A percentile compares a stretch with the other conserved stretches of the same genome.
Conservation (phyloP, 2,329 filamentous ascomycete species). For the Fusarium haematococcum region DNA sequence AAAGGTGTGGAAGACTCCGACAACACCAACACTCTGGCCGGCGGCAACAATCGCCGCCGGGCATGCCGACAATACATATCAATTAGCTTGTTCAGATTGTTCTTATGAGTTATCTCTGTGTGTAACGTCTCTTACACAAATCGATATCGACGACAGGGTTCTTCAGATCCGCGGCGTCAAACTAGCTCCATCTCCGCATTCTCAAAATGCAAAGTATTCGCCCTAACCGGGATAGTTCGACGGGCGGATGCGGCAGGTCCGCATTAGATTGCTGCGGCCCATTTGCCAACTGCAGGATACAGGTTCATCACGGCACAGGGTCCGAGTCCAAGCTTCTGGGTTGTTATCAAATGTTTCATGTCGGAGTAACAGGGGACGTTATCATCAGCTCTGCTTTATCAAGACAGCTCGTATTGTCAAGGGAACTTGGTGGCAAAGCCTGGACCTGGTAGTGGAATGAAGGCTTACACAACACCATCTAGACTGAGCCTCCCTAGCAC, state of each 20-base stretch:
- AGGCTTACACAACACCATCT: background rate
- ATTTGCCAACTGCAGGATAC: slow-evolving; percentile 13
- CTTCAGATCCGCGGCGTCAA: slow-evolving; percentile 2
- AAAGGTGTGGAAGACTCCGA: background rate
- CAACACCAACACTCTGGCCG: background rate
- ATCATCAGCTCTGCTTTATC: slow-evolving; percentile 1
- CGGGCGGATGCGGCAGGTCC: slow-evolving; percentile 4
- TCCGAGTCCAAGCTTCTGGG: background rate
- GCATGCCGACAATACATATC: background rate
- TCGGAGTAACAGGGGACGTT: background rate
- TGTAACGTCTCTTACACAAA: slow-evolving; percentile 6
- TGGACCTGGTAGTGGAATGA: background rate
- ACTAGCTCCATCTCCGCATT: slow-evolving; percentile 18
- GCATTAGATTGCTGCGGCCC: slow-evolving; percentile 5
- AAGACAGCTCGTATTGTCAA: background rate
- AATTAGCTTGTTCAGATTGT: background rate
- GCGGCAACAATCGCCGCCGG: background rate
- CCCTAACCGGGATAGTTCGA: slow-evolving; percentile 29
- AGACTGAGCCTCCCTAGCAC: background rate
- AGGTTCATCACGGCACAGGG: background rate
- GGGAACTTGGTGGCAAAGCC: background rate
- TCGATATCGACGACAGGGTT: slow-evolving; percentile 25
- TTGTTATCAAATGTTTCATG: slow-evolving; percentile 13
- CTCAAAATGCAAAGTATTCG: slow-evolving; percentile 26
- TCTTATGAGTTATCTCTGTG: background rate